phyloP scores from a whole-genome alignment of 1,284 basidiomycete species.

The Marasmius oreades region DNA sequence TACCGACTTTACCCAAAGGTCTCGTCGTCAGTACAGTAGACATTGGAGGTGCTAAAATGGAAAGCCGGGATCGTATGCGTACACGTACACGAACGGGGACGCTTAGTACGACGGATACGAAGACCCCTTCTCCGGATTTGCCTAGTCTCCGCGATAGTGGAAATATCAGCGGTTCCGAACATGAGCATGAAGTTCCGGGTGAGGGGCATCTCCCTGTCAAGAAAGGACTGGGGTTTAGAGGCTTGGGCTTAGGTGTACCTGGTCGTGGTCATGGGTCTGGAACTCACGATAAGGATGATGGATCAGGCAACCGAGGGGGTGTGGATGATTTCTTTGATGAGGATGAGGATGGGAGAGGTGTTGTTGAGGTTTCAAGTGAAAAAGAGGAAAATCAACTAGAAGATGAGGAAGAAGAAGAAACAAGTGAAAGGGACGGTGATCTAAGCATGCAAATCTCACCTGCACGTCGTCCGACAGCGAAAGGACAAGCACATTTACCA shows the following conservation, averaged over 20 bases:
- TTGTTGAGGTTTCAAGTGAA: slow-evolving; percentile 34
- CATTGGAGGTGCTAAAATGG: background rate
- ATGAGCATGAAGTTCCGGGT: background rate
- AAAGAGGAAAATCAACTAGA: slow-evolving; percentile 17
- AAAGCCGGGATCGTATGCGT: background rate
- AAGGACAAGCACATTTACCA: slow-evolving; percentile 5
- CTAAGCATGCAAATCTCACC: slow-evolving; percentile 63
- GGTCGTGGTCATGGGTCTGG: too few relatives aligned
- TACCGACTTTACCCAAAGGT: slow-evolving; percentile 6
- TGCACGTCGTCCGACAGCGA: slow-evolving; percentile 31
- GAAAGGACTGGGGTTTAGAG: slow-evolving; percentile 25
- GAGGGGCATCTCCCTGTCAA: slow-evolving; percentile 33
- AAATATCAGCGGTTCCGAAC: too few relatives aligned
- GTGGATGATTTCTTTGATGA: background rate
- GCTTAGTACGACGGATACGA: background rate
- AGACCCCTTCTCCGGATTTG: slow-evolving; percentile 48
- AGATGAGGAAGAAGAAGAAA: slow-evolving; percentile 13
- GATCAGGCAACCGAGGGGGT: background rate
- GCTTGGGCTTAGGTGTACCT: slow-evolving; percentile 11
- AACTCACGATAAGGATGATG: background rate
- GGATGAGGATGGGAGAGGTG: slow-evolving; percentile 27
- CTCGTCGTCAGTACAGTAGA: background rate
- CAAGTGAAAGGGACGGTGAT: slow-evolving; percentile 19
- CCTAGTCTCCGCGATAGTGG: slow-evolving; percentile 27
- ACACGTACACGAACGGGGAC: slow-evolving; percentile 30